Evolutionary conservation across 2,329 filamentous ascomycete species (phyloP), one percentile per base, ranked within the genome.

Genomic region (Apiospora koreana): DNA sequence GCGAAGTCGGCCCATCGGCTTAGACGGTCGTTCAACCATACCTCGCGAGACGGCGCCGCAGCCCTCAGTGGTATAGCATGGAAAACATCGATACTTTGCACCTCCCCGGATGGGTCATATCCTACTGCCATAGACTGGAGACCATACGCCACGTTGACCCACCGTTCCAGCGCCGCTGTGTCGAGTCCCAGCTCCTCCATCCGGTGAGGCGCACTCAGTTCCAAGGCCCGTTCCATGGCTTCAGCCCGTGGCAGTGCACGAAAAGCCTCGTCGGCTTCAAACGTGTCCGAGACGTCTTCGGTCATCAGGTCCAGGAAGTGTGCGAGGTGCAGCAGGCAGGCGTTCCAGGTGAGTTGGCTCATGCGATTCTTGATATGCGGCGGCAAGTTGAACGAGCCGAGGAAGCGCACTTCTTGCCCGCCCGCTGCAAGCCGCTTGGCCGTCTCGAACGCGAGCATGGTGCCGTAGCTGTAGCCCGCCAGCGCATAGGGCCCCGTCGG

Each of bases 401-500:
- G 73, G 74, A 86, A 86, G 1, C 72, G 12, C 86, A 82, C 35
- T 38, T 23, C 76, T 71, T 16, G 12, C 41, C 41, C 3, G 41
- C 82, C 77, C 0, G 80, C 80, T 78, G 35, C 65, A 0, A 65
- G 42, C 3, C 74, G 62, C 72, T 86, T 86, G 23, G 77, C 77
- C 0, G 84, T 74, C 72, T 86, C 84, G 71, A 84, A 87, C 0
- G 82, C 81, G 0, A 86, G 71, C 69, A 83, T 83, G 0, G 79
- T 75, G 0, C 85, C 84, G 69, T 82, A 84, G 1, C 79, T 83
- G 73, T 86, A 86, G 7, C 85, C 85, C 0, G 81, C 80, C 6
- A 87, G 73, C 1, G 82, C 81, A 71, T 87, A 87, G 0, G 85
- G 85, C 0, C 85, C 84, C 0, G 76, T 10, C 0, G 84, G 83